Evolutionary conservation across 345 rosid genomes (phyloP).

Genomic region (Syzygium aqueum): DNA sequence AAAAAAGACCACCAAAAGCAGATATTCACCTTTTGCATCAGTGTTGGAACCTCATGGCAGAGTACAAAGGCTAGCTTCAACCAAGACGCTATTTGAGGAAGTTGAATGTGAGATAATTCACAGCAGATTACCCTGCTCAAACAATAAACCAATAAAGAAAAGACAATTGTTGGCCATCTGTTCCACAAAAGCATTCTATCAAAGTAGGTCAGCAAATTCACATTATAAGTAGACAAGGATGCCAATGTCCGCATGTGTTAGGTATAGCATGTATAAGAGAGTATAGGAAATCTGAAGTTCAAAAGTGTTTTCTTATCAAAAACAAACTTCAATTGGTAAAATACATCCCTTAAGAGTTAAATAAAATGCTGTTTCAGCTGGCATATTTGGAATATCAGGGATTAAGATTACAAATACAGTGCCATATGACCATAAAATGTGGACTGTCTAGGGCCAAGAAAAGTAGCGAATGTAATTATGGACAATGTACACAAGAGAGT

Average conservation of each 20-base stretch:
- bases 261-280: not conserved
- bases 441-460: not conserved
- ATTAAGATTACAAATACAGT: not conserved
- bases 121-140: constrained; percentile 60
- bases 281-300: not conserved
- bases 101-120: constrained; percentile 37
- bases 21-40: constrained; percentile 62
- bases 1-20: not conserved
- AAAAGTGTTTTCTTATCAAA: not conserved
- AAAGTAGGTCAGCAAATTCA: not conserved
- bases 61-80: constrained; percentile 73
- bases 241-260: not conserved
- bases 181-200: not conserved
- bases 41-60: constrained; percentile 63
- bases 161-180: not conserved
- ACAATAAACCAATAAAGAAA: constrained; percentile 4
- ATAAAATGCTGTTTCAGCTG: not conserved
- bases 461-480: not conserved
- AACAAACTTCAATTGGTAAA: not conserved
- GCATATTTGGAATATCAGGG: not conserved
- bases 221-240: not conserved
- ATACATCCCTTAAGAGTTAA: not conserved
- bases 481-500: not conserved
- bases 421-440: not conserved
- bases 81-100: constrained; percentile 48